These are phyloP conservation scores for Trichosporon inkin DNA, from an alignment of 1,284 basidiomycete genomes.

Conservation along the genomic window DNA sequence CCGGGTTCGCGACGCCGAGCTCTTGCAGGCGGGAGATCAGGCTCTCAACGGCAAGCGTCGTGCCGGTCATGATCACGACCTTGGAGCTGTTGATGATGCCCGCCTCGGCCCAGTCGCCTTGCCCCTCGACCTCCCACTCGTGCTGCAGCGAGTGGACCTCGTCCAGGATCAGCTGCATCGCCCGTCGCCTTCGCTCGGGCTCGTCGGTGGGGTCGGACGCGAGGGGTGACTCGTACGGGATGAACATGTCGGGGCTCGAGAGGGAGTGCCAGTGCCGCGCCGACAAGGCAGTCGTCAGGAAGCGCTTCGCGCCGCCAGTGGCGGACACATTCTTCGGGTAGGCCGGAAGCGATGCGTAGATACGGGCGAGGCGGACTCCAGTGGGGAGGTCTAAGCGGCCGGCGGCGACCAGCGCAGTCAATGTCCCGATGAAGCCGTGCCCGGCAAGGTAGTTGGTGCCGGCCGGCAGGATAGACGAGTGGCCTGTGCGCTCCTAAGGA, in stretches of 20 bases:
- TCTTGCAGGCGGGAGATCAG: conserved; percentile 43
- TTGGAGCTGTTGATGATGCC: conserved; percentile 48
- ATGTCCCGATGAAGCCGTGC: conserved; percentile 48
- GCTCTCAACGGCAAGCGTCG: conserved; percentile 41
- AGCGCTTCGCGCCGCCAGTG: conserved; percentile 21
- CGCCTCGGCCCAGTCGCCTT: conserved; percentile 46
- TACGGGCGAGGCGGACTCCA: conserved; percentile 43
- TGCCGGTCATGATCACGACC: conserved; percentile 47
- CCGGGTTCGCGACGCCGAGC: conserved; percentile 46
- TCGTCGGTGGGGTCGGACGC: conserved; percentile 21
- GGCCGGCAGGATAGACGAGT: conserved; percentile 34
- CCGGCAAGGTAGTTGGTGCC: conserved; percentile 46
- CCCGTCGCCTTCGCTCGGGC: conserved; percentile 33
- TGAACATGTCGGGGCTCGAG: conserved; percentile 36
- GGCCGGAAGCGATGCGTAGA: conserved; percentile 41
- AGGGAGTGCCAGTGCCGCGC: conserved; percentile 46
- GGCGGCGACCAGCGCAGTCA: conserved; percentile 46
- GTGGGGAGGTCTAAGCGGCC: conserved; percentile 44
- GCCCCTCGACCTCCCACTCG: conserved; percentile 36
- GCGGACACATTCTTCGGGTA: conserved; percentile 23
- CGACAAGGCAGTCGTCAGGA: conserved; percentile 44
- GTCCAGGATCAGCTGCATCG: conserved; percentile 48
- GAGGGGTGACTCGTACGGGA: conserved; percentile 28
- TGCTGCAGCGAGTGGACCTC: conserved; percentile 42
- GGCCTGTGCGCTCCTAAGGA: conserved; percentile 33